phyloP scores from a whole-genome alignment of 441 rosid genomes.

The Gossypium davidsonii region DNA sequence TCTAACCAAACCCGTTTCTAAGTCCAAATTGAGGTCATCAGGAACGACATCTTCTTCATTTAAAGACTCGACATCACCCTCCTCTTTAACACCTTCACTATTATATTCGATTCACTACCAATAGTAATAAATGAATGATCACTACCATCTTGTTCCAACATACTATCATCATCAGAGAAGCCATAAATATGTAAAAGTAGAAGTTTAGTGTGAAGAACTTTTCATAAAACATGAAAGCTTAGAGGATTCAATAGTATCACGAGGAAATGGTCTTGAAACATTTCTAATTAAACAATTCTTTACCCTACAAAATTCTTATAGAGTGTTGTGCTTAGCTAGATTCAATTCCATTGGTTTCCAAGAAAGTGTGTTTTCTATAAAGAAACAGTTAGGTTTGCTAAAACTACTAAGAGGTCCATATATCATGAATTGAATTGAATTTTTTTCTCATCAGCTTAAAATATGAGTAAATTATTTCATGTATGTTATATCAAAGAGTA shows the following conservation, averaged over 20 bases:
- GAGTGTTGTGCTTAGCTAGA: neutral
- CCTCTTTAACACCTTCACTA: too few species aligned
- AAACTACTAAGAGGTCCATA: too few species aligned
- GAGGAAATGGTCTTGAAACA: constrained; percentile 33
- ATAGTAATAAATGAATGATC: too few species aligned
- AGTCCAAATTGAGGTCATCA: too few species aligned
- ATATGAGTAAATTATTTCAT: too few species aligned
- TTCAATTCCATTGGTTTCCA: neutral
- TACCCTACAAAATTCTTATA: neutral
- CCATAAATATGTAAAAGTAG: constrained; percentile 52
- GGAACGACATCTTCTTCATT: too few species aligned
- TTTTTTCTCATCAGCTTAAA: too few species aligned
- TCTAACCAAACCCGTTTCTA: too few species aligned
- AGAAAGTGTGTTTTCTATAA: neutral
- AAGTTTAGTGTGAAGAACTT: constrained; percentile 47
- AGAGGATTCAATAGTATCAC: constrained; percentile 26
- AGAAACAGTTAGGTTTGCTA: neutral
- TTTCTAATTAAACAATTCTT: neutral
- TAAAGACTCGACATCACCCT: too few species aligned
- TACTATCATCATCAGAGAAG: constrained; percentile 37
- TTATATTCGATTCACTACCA: too few species aligned
- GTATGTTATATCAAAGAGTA: too few species aligned
- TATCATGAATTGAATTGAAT: too few species aligned
- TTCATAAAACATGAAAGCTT: constrained; percentile 38
- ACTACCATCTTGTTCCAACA: neutral